Base-by-base conservation (phyloP, 1,284 basidiomycete species). In the Phaffia rhodozyma region DNA sequence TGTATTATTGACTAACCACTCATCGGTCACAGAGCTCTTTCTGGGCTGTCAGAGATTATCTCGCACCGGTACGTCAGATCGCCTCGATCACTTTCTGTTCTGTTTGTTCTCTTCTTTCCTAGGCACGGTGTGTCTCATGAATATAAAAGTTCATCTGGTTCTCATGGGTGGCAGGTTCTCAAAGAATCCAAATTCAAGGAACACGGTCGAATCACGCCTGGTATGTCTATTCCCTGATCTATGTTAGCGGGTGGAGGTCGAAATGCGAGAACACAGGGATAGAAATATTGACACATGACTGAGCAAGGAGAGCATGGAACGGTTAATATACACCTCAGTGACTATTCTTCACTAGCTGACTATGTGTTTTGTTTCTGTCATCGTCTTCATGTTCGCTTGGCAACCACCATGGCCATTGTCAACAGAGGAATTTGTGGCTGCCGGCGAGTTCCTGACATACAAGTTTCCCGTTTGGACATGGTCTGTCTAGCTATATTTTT, bases 181-280 rank as follows among this genome's bases (percentile, higher is more conserved):
- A 88, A 87, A 73, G 94, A 98, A 79, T 92, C 89, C 79, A 97
- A 97, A 76, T 98, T 98, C 81, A 97, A 96, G 76, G 94, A 98
- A 76, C 91, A 97, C 73, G 94, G 94, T 16, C 81, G 93, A 62
- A 94, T 96, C 72, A 97, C 89, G 21, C 93, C 92, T 67, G 92
- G 91, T 94, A 67, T 59, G 84, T 75, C n/a, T 67, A 70, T 29
- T 38, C 60, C 55, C 49, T 9, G 9, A 5, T 34, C 32, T 4
- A 34, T 4, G 9, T 34, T 9, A 34, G 32, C 9, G 32, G 32
- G 32, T 34, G 32, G 32, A 34, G 32, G 32, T 34, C 32, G 9
- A 34, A 9, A 34, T 34, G 32, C 9, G 9, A 9, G 32, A 9
- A 34, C 32, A 34, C 32, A 34, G 32, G 9, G 5, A 34, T 34